Percentiles rank a stretch among this genome's conserved stretches.
Evolutionary conservation across 441 rosid species (phyloP).

Genomic region (Eugenia klotzschiana): DNA sequence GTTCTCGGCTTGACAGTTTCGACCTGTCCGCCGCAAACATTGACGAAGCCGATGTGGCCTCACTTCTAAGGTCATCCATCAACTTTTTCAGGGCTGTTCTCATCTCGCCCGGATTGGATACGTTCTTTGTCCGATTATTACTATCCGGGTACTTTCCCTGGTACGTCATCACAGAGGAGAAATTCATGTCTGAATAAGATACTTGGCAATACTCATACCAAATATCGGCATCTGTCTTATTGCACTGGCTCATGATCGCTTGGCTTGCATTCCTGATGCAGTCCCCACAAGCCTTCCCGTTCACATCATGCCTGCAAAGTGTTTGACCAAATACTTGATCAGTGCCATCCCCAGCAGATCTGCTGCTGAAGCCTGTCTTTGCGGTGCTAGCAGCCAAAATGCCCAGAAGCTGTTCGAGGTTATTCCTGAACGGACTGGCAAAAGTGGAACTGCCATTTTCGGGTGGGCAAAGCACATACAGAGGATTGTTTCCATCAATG

Average conservation of each 20-base stretch:
- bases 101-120: slow-evolving; percentile 1
- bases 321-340: slow-evolving; percentile 15
- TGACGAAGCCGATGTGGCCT: neutral
- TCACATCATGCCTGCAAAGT: slow-evolving; percentile 36
- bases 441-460: neutral
- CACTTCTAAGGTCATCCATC: neutral
- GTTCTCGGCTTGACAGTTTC: neutral
- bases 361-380: neutral
- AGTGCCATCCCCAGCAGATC: neutral
- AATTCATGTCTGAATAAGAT: slow-evolving; percentile 17
- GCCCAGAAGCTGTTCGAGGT: slow-evolving; percentile 9
- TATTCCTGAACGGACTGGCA: slow-evolving; percentile 16
- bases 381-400: slow-evolving; percentile 14
- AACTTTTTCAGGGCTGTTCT: neutral
- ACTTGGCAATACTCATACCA: slow-evolving; percentile 33
- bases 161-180: neutral
- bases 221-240: slow-evolving; percentile 9
- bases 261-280: slow-evolving; percentile 14
- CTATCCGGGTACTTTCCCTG: neutral
- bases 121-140: neutral
- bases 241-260: slow-evolving; percentile 7
- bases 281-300: slow-evolving; percentile 7
- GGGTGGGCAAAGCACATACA: rapidly evolving
- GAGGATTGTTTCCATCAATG: neutral
- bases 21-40: neutral